Base-by-base conservation (phyloP, 129 eudicot species). In the Erigeron canadensis region DNA sequence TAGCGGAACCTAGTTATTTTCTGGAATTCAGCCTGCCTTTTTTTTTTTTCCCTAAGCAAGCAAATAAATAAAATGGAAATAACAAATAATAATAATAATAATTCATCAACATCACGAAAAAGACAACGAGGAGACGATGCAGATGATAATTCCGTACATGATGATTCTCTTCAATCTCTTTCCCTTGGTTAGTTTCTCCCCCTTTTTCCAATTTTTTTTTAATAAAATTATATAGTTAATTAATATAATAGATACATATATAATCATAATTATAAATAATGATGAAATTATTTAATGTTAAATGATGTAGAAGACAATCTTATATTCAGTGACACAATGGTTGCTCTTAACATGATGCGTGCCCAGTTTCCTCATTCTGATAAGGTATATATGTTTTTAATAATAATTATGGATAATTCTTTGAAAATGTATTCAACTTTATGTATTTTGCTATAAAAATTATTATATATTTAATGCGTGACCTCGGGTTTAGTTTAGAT, bases 271-370 rank as follows among this genome's bases (percentile, higher is more conserved):
- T 28, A 28, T 28, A 28, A 28, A 28, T 28, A 28, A 28, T 28
- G 34, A 28, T 28, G 3, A 3, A 28, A 28, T 51, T 50, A 60
- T 42, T 38, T 77, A 8, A 17, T 53, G 4, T 41, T 73, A 34
- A 13, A 10, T 72, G 39, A 62, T 78, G 69, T 82, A 89, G 99
- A 87, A 79, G 83, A 81, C 59, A 75, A 81, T 77, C 81, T 87
- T 9, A 71, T 68, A 28, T 90, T 94, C 74, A 94, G 89, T 73
- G 99, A 94, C 57, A 94, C 99, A 1, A 70, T 86, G 82, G 84
- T 90, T 65, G 99, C 96, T 72, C 96, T 90, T 62, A 88, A 78
- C 16, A 87, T 94, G 83, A 94, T 94, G 99, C 91, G 86, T 10
- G 87, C 88, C 38, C 99, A 90, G 61, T 94, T 94, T 75, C 99